Percentiles rank a stretch among this genome's conserved stretches.
Evolutionary conservation across 2,329 filamentous ascomycete species (phyloP).

Genomic region (Hirsutella rhossiliensis): DNA sequence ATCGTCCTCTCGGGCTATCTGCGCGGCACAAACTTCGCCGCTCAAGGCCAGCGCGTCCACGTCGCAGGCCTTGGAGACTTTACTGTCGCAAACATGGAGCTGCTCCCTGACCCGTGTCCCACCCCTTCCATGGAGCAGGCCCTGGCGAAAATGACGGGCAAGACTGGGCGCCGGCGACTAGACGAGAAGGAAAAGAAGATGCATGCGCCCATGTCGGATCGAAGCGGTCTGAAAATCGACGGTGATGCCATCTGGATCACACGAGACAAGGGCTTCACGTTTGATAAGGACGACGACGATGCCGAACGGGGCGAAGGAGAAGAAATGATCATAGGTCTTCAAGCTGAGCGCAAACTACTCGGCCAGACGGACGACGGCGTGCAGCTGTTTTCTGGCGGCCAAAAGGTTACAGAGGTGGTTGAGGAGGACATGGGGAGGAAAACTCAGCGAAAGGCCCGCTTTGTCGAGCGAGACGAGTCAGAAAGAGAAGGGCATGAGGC

Average conservation of each 20-base stretch:
- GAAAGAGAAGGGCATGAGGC: slow-evolving; percentile 41
- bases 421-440: slow-evolving; percentile 47
- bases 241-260: slow-evolving; percentile 92
- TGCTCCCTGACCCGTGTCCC: slow-evolving; percentile 86
- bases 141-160: slow-evolving; percentile 71
- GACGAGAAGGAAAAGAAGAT: slow-evolving; percentile 96
- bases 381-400: slow-evolving; percentile 71
- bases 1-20: slow-evolving; percentile 89
- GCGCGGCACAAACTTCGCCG: slow-evolving; percentile 85
- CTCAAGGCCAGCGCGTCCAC: slow-evolving; percentile 76
- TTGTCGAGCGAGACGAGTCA: slow-evolving; percentile 45
- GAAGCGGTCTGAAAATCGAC: slow-evolving; percentile 89
- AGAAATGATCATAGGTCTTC: slow-evolving; percentile 83
- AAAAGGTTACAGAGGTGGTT: slow-evolving; percentile 47
- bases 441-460: slow-evolving; percentile 41
- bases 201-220: slow-evolving; percentile 96
- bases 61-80: slow-evolving; percentile 88
- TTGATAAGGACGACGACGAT: slow-evolving; percentile 53
- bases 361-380: slow-evolving; percentile 75
- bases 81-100: slow-evolving; percentile 71
- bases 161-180: slow-evolving; percentile 64
- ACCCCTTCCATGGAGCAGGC: slow-evolving; percentile 86
- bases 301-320: slow-evolving; percentile 84
- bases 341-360: slow-evolving; percentile 68
- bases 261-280: slow-evolving; percentile 60